Evolutionary conservation across 2,329 filamentous ascomycete species (phyloP), one percentile per base, ranked within the genome.

Genomic region (Colletotrichum magnum): DNA sequence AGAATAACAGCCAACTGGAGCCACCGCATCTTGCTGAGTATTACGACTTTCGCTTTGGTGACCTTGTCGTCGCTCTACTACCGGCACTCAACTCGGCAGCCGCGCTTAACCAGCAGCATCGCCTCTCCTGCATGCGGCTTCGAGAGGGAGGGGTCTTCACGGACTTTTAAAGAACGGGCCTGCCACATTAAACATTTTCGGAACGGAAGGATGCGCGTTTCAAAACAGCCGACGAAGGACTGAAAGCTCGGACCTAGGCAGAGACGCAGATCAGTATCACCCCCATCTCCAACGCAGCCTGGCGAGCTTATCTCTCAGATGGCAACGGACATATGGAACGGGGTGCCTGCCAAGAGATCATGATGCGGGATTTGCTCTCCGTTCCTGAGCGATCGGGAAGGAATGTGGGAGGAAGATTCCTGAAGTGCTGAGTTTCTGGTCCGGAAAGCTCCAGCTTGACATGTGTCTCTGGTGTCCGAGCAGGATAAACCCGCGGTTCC

Each of bases 131-230:
- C 32, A 10, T 5, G 5, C 3, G 2, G 21, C 21, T 2, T 2
- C 6, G 9, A 50, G 13, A 21, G 16, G 9, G 21, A 9, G 28
- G 53, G 53, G 21, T 36, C n/a, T 32, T 13, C 6, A 16, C 24
- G 15, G 28, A 52, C 16, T 57, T 67, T 69, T 48, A 61, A 54
- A 15, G 58, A 28, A 21, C 9, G 9, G 32, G 12, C 56, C 41
- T n/a, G 52, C 2, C 18, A 21, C 50, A 28, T 52, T 69, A 51
- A 67, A 41, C 62, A 57, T 69, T 66, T 15, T 57, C 62, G 67
- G 67, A 56, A 57, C 24, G 57, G 56, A 24, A 45, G 47, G 63
- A 61, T 67, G 67, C 67, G 67, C 63, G 67, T 69, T 69, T 69
- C 67, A 69, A 57, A 53, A 52, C 52, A 41, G 45, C 51, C 57